phyloP scores from a whole-genome alignment of 169 alveolate genomes.

The Plasmodium malariae region DNA sequence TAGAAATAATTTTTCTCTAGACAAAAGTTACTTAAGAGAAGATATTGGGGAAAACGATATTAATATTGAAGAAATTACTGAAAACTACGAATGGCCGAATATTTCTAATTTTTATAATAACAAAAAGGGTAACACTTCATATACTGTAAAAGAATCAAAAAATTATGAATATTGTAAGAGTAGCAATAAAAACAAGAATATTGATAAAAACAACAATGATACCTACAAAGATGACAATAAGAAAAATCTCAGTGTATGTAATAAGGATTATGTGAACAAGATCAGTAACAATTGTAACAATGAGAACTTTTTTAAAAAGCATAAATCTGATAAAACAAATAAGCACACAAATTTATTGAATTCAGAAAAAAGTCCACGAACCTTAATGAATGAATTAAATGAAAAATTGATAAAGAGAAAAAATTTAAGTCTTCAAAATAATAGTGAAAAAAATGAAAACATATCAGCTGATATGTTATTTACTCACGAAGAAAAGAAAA shows the following conservation, averaged over 20 bases:
- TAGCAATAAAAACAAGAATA: conserved; percentile 4
- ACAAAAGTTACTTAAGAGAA: conserved; percentile 12
- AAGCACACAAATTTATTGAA: conserved; percentile 1
- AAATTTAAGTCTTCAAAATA: conserved; percentile 19
- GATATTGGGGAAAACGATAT: conserved; percentile 5
- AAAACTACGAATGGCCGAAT: conserved; percentile 10
- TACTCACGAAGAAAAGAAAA: conserved; percentile 27
- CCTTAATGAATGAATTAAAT: conserved; percentile 25
- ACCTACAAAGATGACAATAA: neutral
- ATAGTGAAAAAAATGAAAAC: conserved; percentile 25
- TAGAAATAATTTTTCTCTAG: conserved; percentile 6
- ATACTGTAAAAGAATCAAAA: conserved; percentile 1
- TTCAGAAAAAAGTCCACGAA: neutral
- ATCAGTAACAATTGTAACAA: conserved; percentile 12
- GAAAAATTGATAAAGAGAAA: conserved; percentile 42
- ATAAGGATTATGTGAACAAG: neutral
- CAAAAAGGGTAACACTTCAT: neutral
- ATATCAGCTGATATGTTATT: neutral
- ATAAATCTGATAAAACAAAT: neutral
- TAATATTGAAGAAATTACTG: conserved; percentile 16
- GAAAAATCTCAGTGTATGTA: conserved; percentile 6
- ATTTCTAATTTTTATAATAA: conserved; percentile 19
- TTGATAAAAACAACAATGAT: conserved; percentile 11
- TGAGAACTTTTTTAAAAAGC: conserved; percentile 6
- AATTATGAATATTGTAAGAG: conserved; percentile 16